phyloP scores from a whole-genome alignment of 1,139 yeast species.

The Kluyveromyces sp. region DNA sequence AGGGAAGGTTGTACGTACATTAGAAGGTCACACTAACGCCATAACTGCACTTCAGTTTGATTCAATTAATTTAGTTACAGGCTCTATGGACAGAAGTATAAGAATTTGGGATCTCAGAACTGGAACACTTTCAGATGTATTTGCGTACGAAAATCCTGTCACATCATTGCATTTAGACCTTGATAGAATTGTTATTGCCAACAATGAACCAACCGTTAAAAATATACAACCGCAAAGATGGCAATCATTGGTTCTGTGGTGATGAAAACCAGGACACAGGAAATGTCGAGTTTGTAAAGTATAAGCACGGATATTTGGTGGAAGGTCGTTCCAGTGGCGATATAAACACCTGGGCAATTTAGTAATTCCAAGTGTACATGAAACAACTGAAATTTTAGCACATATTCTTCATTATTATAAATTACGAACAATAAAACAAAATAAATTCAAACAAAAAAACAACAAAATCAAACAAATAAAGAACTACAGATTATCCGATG shows the following conservation, averaged over 20 bases:
- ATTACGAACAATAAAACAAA: neutral
- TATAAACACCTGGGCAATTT: constrained; percentile 53
- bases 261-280: constrained; percentile 25
- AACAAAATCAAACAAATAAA: too few species aligned
- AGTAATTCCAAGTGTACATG: neutral
- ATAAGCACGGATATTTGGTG: constrained; percentile 53
- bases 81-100: constrained; percentile 56
- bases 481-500: too few species aligned
- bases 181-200: constrained; percentile 44
- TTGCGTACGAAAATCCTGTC: constrained; percentile 48
- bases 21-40: constrained; percentile 66
- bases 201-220: constrained; percentile 44
- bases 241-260: constrained; percentile 46
- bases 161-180: constrained; percentile 48
- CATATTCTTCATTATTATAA: neutral
- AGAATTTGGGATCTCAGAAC: constrained; percentile 68
- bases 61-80: constrained; percentile 53
- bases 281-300: constrained; percentile 38
- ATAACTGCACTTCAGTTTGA: constrained; percentile 65
- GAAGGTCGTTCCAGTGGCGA: constrained; percentile 55
- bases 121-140: constrained; percentile 53
- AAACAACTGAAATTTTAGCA: neutral
- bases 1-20: constrained; percentile 58
- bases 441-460: neutral
- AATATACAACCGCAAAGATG: constrained; percentile 47